Percentiles rank a stretch among this genome's conserved stretches.
Conservation (phyloP, 345 rosid genomes). For the Syzygium aqueum region DNA sequence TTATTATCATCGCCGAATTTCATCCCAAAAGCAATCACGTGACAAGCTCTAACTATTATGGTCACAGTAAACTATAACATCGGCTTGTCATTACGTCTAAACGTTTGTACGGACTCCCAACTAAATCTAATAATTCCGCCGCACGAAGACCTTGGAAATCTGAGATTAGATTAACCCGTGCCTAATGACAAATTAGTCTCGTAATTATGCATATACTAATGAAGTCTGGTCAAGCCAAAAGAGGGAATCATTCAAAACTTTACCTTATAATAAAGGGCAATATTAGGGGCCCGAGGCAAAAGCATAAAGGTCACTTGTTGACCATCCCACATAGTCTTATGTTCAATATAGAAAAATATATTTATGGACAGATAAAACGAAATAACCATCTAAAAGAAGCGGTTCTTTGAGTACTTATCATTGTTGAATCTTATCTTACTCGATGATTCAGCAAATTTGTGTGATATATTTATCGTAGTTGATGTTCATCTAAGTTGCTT, state of each 20-base stretch:
- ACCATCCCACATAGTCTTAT: slow-evolving; percentile 1
- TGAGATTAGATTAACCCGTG: neutral
- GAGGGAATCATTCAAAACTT: neutral
- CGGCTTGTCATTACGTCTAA: neutral
- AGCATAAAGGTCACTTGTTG: neutral
- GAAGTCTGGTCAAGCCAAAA: neutral
- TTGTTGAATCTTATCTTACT: neutral
- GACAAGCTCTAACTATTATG: neutral
- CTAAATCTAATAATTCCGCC: neutral
- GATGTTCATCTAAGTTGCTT: neutral
- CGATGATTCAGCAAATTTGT: neutral
- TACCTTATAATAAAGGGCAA: neutral
- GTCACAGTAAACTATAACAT: neutral
- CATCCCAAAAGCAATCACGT: neutral
- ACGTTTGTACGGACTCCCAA: neutral
- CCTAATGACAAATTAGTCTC: neutral
- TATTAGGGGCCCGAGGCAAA: slow-evolving; percentile 7
- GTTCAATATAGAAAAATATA: neutral
- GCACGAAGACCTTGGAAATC: neutral
- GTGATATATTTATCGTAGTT: neutral
- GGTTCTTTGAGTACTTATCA: neutral
- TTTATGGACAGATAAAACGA: neutral
- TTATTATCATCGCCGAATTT: neutral
- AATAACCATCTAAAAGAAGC: neutral
- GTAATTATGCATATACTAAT: neutral